These are phyloP conservation scores for Microbotryum lychnidis-dioicae DNA, from an alignment of 1,284 basidiomycete genomes.

Conservation along the genomic window DNA sequence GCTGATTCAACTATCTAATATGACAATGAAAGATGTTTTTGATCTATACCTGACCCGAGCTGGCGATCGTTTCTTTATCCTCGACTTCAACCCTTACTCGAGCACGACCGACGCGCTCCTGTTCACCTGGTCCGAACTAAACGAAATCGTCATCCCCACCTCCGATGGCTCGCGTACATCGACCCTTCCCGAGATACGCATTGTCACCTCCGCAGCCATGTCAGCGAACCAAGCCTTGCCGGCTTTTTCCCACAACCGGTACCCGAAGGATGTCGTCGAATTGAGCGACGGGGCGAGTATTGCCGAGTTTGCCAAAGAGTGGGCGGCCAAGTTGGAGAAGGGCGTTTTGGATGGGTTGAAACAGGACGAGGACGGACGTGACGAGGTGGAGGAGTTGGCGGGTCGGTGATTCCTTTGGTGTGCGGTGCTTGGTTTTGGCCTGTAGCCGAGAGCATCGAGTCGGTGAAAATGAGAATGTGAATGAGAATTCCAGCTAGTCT, in stretches of 20 bases:
- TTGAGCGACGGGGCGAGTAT: slow-evolving; percentile 65
- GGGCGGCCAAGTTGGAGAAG: slow-evolving; percentile 53
- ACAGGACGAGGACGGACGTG: neutral
- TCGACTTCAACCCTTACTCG: slow-evolving; percentile 87
- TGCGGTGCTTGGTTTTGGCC: too few species aligned
- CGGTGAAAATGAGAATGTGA: too few species aligned
- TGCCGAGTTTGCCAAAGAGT: slow-evolving; percentile 59
- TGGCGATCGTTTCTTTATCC: slow-evolving; percentile 60
- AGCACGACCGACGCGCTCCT: slow-evolving; percentile 76
- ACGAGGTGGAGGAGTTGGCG: too few species aligned
- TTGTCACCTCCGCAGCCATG: slow-evolving; percentile 57
- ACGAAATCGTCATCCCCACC: slow-evolving; percentile 33
- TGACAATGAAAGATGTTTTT: slow-evolving; percentile 56
- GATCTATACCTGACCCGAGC: slow-evolving; percentile 80
- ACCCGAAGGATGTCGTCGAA: slow-evolving; percentile 76
- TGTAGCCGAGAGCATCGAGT: too few species aligned
- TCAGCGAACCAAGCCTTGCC: slow-evolving; percentile 63
- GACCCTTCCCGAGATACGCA: slow-evolving; percentile 51
- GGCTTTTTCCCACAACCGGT: slow-evolving; percentile 77
- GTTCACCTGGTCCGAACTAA: slow-evolving; percentile 73
- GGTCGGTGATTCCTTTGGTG: too few species aligned
- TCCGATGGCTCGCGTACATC: slow-evolving; percentile 35
- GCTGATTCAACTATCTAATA: neutral
- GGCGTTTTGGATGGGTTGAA: slow-evolving; percentile 37
- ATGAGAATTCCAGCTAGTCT: too few species aligned